Base-by-base conservation (phyloP, 169 alveolate genomes). In the Plasmodium fragile region DNA sequence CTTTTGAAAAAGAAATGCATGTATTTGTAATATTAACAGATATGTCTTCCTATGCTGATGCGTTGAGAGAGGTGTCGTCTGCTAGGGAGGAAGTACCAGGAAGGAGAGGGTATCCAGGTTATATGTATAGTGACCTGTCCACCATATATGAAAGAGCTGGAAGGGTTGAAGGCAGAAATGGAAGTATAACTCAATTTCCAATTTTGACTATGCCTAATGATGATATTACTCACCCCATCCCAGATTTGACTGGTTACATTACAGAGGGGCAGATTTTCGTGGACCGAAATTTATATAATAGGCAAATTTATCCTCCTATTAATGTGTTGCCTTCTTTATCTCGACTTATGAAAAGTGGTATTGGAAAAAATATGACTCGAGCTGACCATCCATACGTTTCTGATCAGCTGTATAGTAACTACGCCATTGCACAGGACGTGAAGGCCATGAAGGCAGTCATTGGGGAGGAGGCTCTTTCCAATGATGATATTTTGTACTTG, bases 21-120 rank as follows among this genome's bases (percentile, higher is more conserved):
- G 99, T 99, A 32, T 98, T 99, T 78, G 99, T 98, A 87, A 99
- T 99, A 87, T 96, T 99, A 97, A 99, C 99, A 7, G 99, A 99
- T 96, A 99, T 99, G 99, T 96, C 99, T 28, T 98, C 99, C 10
- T 99, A 99, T 90, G 99, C 99, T 30, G 99, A 99, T 94, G 99
- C 99, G 41, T 98, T 99, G 78, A 98, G 99, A 94, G 99, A 99
- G 96, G 99, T 99, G 78, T 99, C 99, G 3, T 99, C 99, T 10
- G 99, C 99, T n/a, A 98, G 99, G 95, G 99, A 99, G 95, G 99
- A 99, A 97, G 99, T 99, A 75, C 99, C 99, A 52, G 99, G 99
- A 11, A 98, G 99, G 92, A 96, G 99, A 92, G 99, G 99, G 25
- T 99, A 98, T 95, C 99, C 99, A 7, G 99, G 99, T 81, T 99